Conservation (phyloP, 2,329 filamentous ascomycete species). For the Colletotrichum sp. region DNA sequence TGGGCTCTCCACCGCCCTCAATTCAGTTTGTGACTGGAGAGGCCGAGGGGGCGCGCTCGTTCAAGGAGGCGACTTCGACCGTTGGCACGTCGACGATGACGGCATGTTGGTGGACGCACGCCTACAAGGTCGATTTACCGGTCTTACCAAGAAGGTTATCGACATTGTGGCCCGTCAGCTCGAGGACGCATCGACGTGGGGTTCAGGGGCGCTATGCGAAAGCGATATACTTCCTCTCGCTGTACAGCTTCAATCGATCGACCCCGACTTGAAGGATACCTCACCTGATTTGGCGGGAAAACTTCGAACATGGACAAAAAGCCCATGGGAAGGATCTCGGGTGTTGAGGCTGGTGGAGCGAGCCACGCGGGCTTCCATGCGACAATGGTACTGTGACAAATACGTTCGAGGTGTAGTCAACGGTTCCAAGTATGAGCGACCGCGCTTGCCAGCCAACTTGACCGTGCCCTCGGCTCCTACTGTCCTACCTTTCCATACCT, state of each 20-base stretch:
- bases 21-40: slow-evolving; percentile 95
- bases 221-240: slow-evolving; percentile 55
- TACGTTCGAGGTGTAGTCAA: slow-evolving; percentile 68
- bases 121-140: slow-evolving; percentile 65
- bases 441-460: slow-evolving; percentile 74
- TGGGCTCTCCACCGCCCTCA: slow-evolving; percentile 90
- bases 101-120: slow-evolving; percentile 82
- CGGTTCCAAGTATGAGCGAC: slow-evolving; percentile 68
- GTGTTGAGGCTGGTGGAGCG: slow-evolving; percentile 85
- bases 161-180: slow-evolving; percentile 91
- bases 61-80: slow-evolving; percentile 76
- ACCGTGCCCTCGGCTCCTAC: slow-evolving; percentile 88
- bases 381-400: slow-evolving; percentile 87
- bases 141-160: slow-evolving; percentile 89
- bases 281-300: slow-evolving; percentile 43
- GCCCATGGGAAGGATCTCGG: slow-evolving; percentile 87
- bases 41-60: slow-evolving; percentile 85
- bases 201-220: slow-evolving; percentile 70
- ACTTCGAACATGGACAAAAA: slow-evolving; percentile 68
- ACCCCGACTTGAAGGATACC: slow-evolving; percentile 35
- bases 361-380: slow-evolving; percentile 75
- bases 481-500: slow-evolving; percentile 95
- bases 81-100: slow-evolving; percentile 89
- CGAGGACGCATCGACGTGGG: slow-evolving; percentile 85
- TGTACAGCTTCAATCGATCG: slow-evolving; percentile 48